phyloP scores from a whole-genome alignment of 805 yeast species.

The Isabelozyma gotoi region DNA sequence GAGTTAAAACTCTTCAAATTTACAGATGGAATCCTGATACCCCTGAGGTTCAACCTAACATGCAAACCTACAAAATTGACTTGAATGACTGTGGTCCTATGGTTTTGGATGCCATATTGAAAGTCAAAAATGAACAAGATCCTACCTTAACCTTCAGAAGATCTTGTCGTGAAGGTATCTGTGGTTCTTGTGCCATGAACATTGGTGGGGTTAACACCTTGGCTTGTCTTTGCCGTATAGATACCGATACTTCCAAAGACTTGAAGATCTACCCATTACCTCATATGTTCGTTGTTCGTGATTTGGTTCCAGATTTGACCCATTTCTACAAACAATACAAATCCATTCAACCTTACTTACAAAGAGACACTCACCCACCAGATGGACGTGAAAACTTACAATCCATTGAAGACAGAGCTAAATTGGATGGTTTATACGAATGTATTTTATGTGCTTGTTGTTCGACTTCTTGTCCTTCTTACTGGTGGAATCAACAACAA shows the following conservation, averaged over 20 bases:
- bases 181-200: slow-evolving; percentile 99
- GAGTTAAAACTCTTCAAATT: slow-evolving; percentile 81
- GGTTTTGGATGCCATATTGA: slow-evolving; percentile 92
- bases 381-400: slow-evolving; percentile 95
- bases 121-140: slow-evolving; percentile 96
- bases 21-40: slow-evolving; percentile 99
- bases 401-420: slow-evolving; percentile 88
- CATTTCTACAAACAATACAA: slow-evolving; percentile 98
- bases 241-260: slow-evolving; percentile 70
- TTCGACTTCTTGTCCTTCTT: slow-evolving; percentile 97
- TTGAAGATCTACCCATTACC: slow-evolving; percentile 94
- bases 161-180: slow-evolving; percentile 98
- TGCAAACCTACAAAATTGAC: slow-evolving; percentile 82
- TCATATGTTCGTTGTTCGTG: slow-evolving; percentile 96
- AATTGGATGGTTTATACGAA: slow-evolving; percentile 95
- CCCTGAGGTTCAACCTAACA: slow-evolving; percentile 86
- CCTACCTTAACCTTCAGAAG: slow-evolving; percentile 94
- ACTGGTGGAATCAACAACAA: slow-evolving; percentile 99
- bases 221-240: slow-evolving; percentile 95
- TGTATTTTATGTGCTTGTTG: slow-evolving; percentile 99
- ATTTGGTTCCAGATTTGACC: slow-evolving; percentile 95
- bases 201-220: slow-evolving; percentile 96
- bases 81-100: slow-evolving; percentile 94
- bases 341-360: slow-evolving; percentile 95
- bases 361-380: slow-evolving; percentile 72